A percentile compares a stretch with the other conserved stretches of the same genome.
Conservation (phyloP, 2,329 filamentous ascomycete species). For the Aspergillus sojae region DNA sequence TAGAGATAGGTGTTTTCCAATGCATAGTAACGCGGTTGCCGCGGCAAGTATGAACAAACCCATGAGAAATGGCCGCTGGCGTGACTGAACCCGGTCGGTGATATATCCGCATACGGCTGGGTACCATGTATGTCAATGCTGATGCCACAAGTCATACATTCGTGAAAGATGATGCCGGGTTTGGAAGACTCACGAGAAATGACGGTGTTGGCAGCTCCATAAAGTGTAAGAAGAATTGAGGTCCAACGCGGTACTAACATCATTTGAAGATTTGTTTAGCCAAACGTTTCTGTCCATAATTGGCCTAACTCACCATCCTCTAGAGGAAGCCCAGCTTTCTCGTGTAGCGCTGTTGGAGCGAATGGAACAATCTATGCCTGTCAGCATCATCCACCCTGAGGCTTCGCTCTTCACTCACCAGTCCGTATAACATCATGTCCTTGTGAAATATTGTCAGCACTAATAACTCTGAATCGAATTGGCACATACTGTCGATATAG, state of each 20-base stretch:
- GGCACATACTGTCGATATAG: no score
- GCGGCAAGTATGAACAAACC: not conserved
- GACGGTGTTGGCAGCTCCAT: not conserved
- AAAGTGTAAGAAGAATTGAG: not conserved
- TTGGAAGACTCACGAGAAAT: not conserved
- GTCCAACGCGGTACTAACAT: not conserved
- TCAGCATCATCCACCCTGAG: no score
- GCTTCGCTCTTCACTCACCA: no score
- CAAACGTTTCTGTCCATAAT: not conserved
- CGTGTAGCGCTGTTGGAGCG: no score
- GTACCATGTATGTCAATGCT: not conserved
- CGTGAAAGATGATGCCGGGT: no score
- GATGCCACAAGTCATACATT: no score
- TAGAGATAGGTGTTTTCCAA: constrained; percentile 63
- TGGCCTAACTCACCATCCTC: no score
- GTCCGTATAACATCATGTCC: no score
- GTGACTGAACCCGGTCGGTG: not conserved
- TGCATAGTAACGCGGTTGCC: constrained; percentile 63
- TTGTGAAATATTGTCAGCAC: no score
- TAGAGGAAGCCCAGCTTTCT: no score
- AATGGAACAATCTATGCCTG: no score
- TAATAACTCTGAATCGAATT: no score
- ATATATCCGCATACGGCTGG: not conserved
- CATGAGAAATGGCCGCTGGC: not conserved
- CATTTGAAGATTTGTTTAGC: not conserved